Percentiles rank a stretch among this genome's conserved stretches.
phyloP scores from a whole-genome alignment of 495 filamentous ascomycete species.

The Sabuloglossum arenarium region DNA sequence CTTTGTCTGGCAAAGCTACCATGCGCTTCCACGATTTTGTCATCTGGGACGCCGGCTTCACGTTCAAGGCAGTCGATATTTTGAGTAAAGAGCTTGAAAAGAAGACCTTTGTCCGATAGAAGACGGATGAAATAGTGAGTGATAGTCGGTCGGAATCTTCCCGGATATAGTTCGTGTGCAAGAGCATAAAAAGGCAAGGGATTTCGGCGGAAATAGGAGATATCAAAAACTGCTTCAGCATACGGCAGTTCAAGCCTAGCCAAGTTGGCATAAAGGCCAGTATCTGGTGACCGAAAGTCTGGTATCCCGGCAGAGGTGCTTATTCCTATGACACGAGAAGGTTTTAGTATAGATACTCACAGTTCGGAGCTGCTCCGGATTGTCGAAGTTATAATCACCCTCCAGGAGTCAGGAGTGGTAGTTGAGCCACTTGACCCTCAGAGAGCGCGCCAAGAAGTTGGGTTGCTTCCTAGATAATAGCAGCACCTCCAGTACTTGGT shows the following conservation, averaged over 20 bases:
- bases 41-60: constrained; percentile 58
- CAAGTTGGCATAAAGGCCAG: constrained; percentile 68
- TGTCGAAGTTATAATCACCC: neutral
- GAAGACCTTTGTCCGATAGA: constrained; percentile 51
- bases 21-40: constrained; percentile 81
- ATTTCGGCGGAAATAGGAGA: constrained; percentile 64
- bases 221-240: constrained; percentile 65
- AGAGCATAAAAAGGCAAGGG: constrained; percentile 82
- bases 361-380: neutral
- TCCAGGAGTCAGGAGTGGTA: too few species aligned
- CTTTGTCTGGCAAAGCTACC: constrained; percentile 78
- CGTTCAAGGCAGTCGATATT: constrained; percentile 95
- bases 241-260: constrained; percentile 64
- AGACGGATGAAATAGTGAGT: constrained; percentile 60
- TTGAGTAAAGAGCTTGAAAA: constrained; percentile 83
- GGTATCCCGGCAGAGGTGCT: constrained; percentile 29
- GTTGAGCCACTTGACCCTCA: too few species aligned
- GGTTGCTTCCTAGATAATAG: too few species aligned
- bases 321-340: constrained; percentile 31
- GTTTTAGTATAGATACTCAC: neutral
- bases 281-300: constrained; percentile 57
- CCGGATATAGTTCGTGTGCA: constrained; percentile 79
- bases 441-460: too few species aligned
- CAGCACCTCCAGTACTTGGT: too few species aligned
- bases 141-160: constrained; percentile 71